A percentile compares a stretch with the other conserved stretches of the same genome.
Conservation (phyloP, 2,329 filamentous ascomycete species). For the Diplodia seriata region DNA sequence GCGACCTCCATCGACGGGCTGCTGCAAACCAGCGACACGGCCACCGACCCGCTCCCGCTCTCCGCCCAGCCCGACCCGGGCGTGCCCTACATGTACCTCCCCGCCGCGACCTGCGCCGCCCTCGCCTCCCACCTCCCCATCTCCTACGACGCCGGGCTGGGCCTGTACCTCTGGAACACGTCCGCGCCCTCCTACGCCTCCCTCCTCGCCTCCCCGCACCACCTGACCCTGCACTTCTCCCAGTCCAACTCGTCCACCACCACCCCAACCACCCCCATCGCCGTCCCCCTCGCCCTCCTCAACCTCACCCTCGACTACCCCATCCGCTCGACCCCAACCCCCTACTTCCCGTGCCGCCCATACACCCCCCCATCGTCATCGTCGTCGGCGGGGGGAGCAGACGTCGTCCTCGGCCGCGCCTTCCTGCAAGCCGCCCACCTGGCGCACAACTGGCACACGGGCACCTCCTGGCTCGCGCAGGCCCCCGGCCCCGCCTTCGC, state of each 20-base stretch:
- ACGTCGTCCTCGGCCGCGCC: slow-evolving; percentile 50
- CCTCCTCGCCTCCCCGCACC: slow-evolving; percentile 53
- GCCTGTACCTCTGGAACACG: slow-evolving; percentile 43
- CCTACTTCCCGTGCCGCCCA: slow-evolving; percentile 54
- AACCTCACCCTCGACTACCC: slow-evolving; percentile 51
- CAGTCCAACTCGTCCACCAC: slow-evolving; percentile 36
- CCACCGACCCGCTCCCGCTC: neutral
- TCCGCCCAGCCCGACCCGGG: slow-evolving; percentile 37
- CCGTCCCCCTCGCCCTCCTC: slow-evolving; percentile 50
- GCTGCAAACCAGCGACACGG: neutral
- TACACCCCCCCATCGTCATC: too few relatives aligned
- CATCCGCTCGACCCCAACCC: slow-evolving; percentile 42
- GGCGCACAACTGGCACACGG: slow-evolving; percentile 33
- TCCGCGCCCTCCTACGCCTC: slow-evolving; percentile 43
- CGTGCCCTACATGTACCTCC: slow-evolving; percentile 41
- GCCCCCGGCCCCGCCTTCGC: slow-evolving; percentile 8
- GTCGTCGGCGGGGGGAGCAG: neutral
- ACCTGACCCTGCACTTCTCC: slow-evolving; percentile 51
- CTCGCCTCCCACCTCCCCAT: slow-evolving; percentile 42
- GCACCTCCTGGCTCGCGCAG: neutral
- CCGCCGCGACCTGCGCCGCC: slow-evolving; percentile 40
- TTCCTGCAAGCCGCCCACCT: slow-evolving; percentile 59
- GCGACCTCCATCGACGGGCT: neutral
- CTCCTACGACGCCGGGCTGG: slow-evolving; percentile 35
- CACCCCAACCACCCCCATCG: slow-evolving; percentile 48